A percentile compares a stretch with the other conserved stretches of the same genome.
These are phyloP conservation scores for Albophoma yamanashiensis DNA, from an alignment of 2,329 filamentous ascomycete genomes.

Conservation along the genomic window DNA sequence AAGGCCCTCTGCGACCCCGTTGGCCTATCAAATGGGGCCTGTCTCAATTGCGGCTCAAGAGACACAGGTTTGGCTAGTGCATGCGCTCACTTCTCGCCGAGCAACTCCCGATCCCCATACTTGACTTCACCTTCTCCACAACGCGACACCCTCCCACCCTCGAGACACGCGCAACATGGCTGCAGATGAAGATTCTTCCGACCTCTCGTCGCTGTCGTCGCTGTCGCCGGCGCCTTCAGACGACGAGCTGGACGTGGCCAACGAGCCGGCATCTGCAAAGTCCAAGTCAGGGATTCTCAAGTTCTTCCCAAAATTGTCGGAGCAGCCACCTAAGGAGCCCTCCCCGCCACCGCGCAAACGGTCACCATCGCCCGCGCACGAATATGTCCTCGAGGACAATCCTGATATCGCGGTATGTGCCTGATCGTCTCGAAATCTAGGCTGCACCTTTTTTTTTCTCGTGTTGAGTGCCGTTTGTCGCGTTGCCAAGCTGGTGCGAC, in stretches of 20 bases:
- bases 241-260: conserved; percentile 38
- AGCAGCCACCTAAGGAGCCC: conserved; percentile 41
- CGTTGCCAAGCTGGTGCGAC: conserved; percentile 30
- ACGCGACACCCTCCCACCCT: conserved; percentile 12
- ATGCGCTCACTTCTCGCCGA: conserved; percentile 18
- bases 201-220: conserved; percentile 48
- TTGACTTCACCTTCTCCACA: conserved; percentile 17
- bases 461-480: conserved; percentile 13
- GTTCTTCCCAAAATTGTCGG: conserved; percentile 52
- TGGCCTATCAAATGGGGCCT: conserved; percentile 19
- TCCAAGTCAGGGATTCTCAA: conserved; percentile 52
- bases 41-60: conserved; percentile 20
- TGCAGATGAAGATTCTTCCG: conserved; percentile 51
- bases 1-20: conserved; percentile 2
- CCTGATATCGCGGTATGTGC: conserved; percentile 79
- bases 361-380: conserved; percentile 79
- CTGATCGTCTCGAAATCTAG: background rate
- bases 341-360: conserved; percentile 66
- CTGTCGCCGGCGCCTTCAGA: conserved; percentile 33
- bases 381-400: conserved; percentile 84
- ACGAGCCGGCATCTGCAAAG: conserved; percentile 25
- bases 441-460: conserved; percentile 1
- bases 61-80: conserved; percentile 17
- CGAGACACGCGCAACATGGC: conserved; percentile 33
- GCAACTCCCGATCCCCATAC: conserved; percentile 20